These are phyloP conservation scores for Podaxis rugospora DNA, from an alignment of 768 basidiomycete genomes.

Conservation along the genomic window DNA sequence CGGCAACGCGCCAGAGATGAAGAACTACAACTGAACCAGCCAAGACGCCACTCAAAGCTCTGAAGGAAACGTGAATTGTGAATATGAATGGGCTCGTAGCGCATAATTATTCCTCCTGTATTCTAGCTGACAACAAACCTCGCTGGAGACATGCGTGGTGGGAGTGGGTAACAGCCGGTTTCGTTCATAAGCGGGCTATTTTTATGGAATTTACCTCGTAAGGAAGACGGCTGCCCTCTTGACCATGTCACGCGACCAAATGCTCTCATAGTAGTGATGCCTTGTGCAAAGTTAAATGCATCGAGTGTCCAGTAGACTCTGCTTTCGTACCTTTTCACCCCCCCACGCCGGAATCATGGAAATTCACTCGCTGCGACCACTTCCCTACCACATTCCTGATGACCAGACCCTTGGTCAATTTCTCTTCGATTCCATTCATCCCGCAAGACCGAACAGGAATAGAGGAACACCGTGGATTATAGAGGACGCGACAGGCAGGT, in stretches of 20 bases:
- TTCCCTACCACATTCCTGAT: conserved; percentile 38
- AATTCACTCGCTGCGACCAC: conserved; percentile 22
- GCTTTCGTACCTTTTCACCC: not conserved
- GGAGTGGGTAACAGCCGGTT: not conserved
- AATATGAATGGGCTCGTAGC: not conserved
- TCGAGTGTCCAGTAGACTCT: not conserved
- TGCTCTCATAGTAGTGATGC: not conserved
- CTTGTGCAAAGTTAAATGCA: not conserved
- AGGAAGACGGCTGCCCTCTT: not conserved
- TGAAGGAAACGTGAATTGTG: not conserved
- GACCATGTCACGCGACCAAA: not conserved
- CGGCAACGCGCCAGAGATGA: conserved; percentile 18
- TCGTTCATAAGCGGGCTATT: not conserved
- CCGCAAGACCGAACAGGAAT: conserved; percentile 33
- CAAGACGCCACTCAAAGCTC: not conserved
- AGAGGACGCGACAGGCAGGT: conserved; percentile 43
- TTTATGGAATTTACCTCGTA: not conserved
- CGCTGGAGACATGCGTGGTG: not conserved
- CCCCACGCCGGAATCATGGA: conserved; percentile 20
- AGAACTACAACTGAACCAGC: conserved; percentile 8
- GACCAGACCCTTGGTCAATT: conserved; percentile 51
- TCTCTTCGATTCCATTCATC: conserved; percentile 41
- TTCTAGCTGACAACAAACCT: not conserved
- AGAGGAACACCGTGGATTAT: conserved; percentile 39
- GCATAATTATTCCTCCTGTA: not conserved